A percentile compares a stretch with the other conserved stretches of the same genome.
phyloP scores from a whole-genome alignment of 1,284 basidiomycete species.

The Dichomitus squalens region DNA sequence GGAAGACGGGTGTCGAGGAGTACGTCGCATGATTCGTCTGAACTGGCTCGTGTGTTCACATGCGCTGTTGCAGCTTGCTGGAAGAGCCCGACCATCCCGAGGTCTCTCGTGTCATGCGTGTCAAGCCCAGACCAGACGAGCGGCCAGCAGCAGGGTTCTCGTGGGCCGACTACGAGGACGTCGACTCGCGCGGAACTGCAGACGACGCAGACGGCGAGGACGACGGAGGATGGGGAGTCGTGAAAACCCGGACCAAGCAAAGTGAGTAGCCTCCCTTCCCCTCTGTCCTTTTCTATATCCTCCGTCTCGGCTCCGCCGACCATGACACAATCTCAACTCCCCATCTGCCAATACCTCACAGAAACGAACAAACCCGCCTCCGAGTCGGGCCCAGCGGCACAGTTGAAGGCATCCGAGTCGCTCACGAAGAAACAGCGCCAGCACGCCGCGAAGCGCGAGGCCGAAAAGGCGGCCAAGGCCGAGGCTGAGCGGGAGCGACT shows the following conservation, averaged over 20 bases:
- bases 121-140: conserved; percentile 55
- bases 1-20: conserved; percentile 70
- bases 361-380: conserved; percentile 24
- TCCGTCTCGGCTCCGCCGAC: background rate
- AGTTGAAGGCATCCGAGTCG: conserved; percentile 40
- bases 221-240: conserved; percentile 71
- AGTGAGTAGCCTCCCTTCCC: conserved; percentile 39
- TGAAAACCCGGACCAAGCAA: conserved; percentile 53
- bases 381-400: conserved; percentile 21
- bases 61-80: conserved; percentile 51
- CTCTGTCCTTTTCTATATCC: background rate
- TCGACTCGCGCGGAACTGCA: conserved; percentile 44
- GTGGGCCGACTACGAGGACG: conserved; percentile 78
- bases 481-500: conserved; percentile 56
- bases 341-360: too few relatives aligned
- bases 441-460: conserved; percentile 61
- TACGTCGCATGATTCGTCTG: conserved; percentile 36
- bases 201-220: conserved; percentile 62
- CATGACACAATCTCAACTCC: background rate
- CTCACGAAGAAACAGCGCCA: conserved; percentile 71
- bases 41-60: background rate
- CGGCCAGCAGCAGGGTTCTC: conserved; percentile 65
- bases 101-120: conserved; percentile 62
- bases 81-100: conserved; percentile 58
- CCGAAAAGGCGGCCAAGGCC: conserved; percentile 56